Base-by-base conservation (phyloP, 768 basidiomycete genomes). In the Lactifluus subvellereus region DNA sequence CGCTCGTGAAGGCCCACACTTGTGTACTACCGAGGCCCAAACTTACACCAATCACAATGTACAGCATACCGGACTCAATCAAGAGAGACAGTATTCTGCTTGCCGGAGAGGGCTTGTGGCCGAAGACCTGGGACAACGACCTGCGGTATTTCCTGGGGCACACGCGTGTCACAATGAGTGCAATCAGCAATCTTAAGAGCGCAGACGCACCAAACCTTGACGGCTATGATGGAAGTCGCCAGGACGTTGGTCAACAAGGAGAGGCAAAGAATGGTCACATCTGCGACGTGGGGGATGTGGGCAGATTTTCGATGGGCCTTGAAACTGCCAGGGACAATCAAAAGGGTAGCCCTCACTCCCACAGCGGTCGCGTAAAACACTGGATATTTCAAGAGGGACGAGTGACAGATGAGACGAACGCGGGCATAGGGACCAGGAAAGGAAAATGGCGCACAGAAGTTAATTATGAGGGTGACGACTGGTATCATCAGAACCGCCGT, bases 1-100 rank as follows among this genome's bases (percentile, higher is more conserved):
- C 8, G 6, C 33, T 37, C 8, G 52, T 35, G 35, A 38, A 11
- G 9, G n/a, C 20, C 7, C 20, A 16, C 11, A 18, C 16, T 61
- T 20, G n/a, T n/a, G 30, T 13, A 37, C 11, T 27, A 3, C 2
- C 7, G 20, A 40, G 6, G 27, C 27, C 27, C 32, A 6, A 27
- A 61, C 48, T 56, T 47, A 61, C 60, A 11, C 48, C 32, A 5
- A 61, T 43, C 13, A 61, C 4, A 7, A 61, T 56, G 27, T 61
- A 61, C 13, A 61, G 40, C n/a, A 45, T 30, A 16, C 60, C 60
- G 1, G 60, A 61, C 38, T 61, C 60, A 30, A 61, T 14, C 9
- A 61, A 30, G n/a, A 61, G 49, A 11, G 2, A 20, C 37, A 61
- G 8, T 43, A 56, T 38, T 14, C 32, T 49, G 30, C 16, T 43